Percentiles rank a stretch among this genome's conserved stretches.
These are phyloP conservation scores for Hypoxylon sp. DNA, from an alignment of 2,329 filamentous ascomycete genomes.

Conservation along the genomic window DNA sequence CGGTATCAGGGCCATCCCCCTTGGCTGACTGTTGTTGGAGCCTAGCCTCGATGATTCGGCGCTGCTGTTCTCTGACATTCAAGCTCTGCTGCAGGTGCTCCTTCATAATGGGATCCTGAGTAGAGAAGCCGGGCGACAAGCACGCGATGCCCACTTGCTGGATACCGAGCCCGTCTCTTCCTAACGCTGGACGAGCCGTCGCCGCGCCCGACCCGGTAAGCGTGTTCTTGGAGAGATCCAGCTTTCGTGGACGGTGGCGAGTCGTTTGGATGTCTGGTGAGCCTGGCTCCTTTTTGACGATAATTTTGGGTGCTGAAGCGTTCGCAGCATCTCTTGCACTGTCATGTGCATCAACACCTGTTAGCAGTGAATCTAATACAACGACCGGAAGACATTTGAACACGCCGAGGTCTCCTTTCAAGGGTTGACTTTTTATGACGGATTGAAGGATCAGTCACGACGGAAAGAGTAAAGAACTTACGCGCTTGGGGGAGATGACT, in stretches of 20 bases:
- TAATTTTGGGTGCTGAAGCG: conserved; percentile 71
- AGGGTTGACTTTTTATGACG: conserved; percentile 5
- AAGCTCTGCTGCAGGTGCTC: conserved; percentile 94
- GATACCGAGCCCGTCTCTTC: conserved; percentile 80
- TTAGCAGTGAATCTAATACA: conserved; percentile 21
- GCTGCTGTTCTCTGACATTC: conserved; percentile 90
- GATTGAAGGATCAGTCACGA: conserved; percentile 33
- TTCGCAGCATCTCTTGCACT: conserved; percentile 63
- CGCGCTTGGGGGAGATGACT: conserved; percentile 67
- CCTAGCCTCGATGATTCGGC: conserved; percentile 91
- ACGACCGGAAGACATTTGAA: neutral
- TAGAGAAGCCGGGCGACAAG: conserved; percentile 93
- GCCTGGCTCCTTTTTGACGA: conserved; percentile 95
- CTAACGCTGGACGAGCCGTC: conserved; percentile 77
- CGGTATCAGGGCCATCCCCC: conserved; percentile 68
- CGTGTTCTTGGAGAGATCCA: conserved; percentile 76
- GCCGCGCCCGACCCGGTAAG: conserved; percentile 59
- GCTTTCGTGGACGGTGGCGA: conserved; percentile 76
- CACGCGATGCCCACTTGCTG: conserved; percentile 95
- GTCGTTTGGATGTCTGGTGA: conserved; percentile 81
- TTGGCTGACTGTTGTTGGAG: conserved; percentile 87
- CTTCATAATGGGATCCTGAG: conserved; percentile 95
- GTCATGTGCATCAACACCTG: conserved; percentile 41
- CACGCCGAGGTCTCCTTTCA: neutral
- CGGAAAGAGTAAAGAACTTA: conserved; percentile 52